Evolutionary conservation across 169 alveolate genomes (phyloP).

Genomic region (Blepharisma undulans): DNA sequence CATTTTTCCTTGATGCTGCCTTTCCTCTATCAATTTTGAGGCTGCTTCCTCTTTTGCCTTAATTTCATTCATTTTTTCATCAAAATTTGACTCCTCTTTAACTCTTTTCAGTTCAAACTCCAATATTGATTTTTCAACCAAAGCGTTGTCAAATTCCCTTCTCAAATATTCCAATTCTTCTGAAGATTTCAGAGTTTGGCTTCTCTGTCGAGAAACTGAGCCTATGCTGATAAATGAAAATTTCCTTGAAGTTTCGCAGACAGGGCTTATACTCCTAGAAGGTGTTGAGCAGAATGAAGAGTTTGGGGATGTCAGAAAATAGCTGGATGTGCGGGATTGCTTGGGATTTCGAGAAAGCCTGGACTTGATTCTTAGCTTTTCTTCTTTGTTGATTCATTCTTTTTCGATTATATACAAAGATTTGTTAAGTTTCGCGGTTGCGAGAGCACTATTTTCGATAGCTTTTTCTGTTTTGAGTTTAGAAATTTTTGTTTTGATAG

Average conservation of each 20-base stretch:
- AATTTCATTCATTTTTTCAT: neutral
- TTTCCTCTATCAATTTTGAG: neutral
- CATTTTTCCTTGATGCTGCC: neutral
- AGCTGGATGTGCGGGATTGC: neutral
- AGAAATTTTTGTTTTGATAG: neutral
- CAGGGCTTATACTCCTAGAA: neutral
- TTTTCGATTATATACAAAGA: neutral
- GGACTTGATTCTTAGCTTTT: neutral
- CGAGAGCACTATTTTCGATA: neutral
- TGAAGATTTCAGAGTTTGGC: neutral
- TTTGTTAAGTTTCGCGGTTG: neutral
- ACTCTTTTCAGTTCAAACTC: neutral
- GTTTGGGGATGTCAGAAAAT: neutral
- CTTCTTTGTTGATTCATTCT: slow-evolving; percentile 10
- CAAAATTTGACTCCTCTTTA: neutral
- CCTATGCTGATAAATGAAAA: neutral
- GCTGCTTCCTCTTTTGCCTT: slow-evolving; percentile 1
- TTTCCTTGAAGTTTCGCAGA: neutral
- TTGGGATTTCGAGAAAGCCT: neutral
- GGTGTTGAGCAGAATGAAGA: neutral
- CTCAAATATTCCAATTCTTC: neutral
- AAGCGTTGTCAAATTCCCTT: neutral
- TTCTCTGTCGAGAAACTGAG: neutral
- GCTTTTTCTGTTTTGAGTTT: neutral
- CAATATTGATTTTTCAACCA: neutral